Evolutionary conservation across 2,329 filamentous ascomycete genomes (phyloP).

Genomic region (Penicillium sp.): DNA sequence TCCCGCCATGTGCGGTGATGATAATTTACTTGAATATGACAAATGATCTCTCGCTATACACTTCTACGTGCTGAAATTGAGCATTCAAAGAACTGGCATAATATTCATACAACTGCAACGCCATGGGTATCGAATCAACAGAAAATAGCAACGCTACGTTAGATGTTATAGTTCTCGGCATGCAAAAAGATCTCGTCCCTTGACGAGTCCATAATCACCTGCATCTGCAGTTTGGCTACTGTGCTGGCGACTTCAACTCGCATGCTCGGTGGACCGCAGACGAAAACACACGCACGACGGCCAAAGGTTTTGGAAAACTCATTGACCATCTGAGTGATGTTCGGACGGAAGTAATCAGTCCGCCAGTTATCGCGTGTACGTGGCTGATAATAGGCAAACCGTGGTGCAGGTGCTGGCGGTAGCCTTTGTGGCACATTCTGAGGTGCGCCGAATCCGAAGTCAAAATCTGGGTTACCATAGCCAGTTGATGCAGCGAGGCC

Average conservation of each 20-base stretch:
- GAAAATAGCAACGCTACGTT: constrained; percentile 25
- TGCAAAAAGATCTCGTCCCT: constrained; percentile 91
- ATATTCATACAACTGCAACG: neutral
- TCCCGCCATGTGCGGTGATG: neutral
- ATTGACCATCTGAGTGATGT: constrained; percentile 80
- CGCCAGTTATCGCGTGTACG: constrained; percentile 69
- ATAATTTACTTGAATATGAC: neutral
- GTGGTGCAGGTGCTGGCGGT: constrained; percentile 72
- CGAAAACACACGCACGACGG: constrained; percentile 80
- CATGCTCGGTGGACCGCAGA: constrained; percentile 87
- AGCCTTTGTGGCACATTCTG: constrained; percentile 86
- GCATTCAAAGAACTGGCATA: neutral
- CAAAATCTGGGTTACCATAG: constrained; percentile 46
- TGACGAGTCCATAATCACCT: constrained; percentile 74
- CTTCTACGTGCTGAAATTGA: neutral
- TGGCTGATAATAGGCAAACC: constrained; percentile 72
- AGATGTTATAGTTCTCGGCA: constrained; percentile 92
- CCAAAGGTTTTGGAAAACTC: constrained; percentile 81
- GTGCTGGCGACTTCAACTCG: constrained; percentile 81
- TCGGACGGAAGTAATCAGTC: constrained; percentile 86
- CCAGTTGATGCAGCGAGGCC: constrained; percentile 1
- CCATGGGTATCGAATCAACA: constrained; percentile 18
- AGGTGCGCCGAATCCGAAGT: constrained; percentile 78
- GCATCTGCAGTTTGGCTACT: constrained; percentile 75
- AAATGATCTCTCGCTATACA: neutral